phyloP scores from a whole-genome alignment of 2,329 filamentous ascomycete genomes.

The Microascus cirrosus region DNA sequence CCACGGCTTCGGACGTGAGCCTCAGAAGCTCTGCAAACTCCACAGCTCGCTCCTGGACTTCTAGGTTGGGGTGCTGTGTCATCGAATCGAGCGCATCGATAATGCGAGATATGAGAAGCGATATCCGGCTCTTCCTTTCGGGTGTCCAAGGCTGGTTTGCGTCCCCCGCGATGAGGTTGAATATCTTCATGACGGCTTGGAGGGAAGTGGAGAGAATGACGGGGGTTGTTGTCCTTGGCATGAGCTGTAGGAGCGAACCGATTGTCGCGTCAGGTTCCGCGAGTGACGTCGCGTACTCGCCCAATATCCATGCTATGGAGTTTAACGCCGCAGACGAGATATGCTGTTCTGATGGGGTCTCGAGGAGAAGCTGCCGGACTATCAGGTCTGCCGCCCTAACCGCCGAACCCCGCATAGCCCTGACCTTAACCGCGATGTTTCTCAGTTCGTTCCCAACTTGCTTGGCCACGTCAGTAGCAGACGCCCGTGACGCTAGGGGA shows the following conservation, averaged over 20 bases:
- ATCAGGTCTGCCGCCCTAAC: constrained; percentile 75
- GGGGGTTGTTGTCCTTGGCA: constrained; percentile 45
- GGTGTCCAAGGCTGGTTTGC: constrained; percentile 58
- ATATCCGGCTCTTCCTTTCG: constrained; percentile 61
- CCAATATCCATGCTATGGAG: constrained; percentile 73
- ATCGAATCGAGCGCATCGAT: constrained; percentile 73
- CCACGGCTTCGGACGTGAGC: constrained; percentile 70
- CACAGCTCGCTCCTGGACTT: constrained; percentile 90
- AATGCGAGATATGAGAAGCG: constrained; percentile 70
- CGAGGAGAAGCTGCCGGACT: constrained; percentile 43
- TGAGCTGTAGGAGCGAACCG: constrained; percentile 58
- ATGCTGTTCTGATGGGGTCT: constrained; percentile 41
- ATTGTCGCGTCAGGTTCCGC: constrained; percentile 61
- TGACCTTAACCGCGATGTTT: constrained; percentile 86
- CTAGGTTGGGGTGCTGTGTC: constrained; percentile 71
- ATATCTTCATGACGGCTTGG: constrained; percentile 78
- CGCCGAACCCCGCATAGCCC: constrained; percentile 68
- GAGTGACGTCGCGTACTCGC: constrained; percentile 73
- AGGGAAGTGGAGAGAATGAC: constrained; percentile 67
- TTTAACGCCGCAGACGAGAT: constrained; percentile 57
- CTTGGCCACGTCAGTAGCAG: constrained; percentile 44
- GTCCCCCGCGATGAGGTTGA: constrained; percentile 59
- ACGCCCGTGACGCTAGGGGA: constrained; percentile 10
- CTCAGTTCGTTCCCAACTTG: constrained; percentile 76
- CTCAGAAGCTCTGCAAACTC: constrained; percentile 87